Percentiles rank a stretch among this genome's conserved stretches.
phyloP scores from a whole-genome alignment of 2,329 filamentous ascomycete species.

The Sarocladium oryzae region DNA sequence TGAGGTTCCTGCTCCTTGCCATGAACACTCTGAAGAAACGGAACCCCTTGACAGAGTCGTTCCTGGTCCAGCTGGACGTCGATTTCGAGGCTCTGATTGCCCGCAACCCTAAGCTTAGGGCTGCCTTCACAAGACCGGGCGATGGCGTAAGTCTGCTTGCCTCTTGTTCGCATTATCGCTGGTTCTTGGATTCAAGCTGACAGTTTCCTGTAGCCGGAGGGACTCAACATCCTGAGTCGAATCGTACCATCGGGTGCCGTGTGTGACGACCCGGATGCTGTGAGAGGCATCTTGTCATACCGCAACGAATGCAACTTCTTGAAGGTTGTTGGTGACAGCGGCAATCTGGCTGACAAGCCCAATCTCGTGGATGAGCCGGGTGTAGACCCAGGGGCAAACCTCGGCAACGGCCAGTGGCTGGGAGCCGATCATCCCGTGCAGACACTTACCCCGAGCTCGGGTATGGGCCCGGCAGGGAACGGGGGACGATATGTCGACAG shows the following conservation, averaged over 20 bases:
- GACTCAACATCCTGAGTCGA: neutral
- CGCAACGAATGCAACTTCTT: slow-evolving; percentile 38
- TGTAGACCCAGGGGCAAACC: slow-evolving; percentile 14
- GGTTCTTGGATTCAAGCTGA: too few relatives aligned
- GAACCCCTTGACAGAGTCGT: slow-evolving; percentile 90
- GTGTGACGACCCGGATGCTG: slow-evolving; percentile 29
- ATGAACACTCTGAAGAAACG: slow-evolving; percentile 85
- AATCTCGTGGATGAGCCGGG: slow-evolving; percentile 29
- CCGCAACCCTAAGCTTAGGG: slow-evolving; percentile 50
- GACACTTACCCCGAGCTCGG: slow-evolving; percentile 27
- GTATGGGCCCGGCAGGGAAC: slow-evolving; percentile 27
- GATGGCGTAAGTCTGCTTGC: slow-evolving; percentile 48
- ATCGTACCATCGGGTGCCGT: slow-evolving; percentile 13
- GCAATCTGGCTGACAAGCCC: slow-evolving; percentile 30
- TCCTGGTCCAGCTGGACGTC: slow-evolving; percentile 86
- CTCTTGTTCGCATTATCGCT: too few relatives aligned
- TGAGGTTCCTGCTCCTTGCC: slow-evolving; percentile 85
- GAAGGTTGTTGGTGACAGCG: slow-evolving; percentile 32
- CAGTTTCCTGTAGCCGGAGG: slow-evolving; percentile 21
- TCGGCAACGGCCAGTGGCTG: slow-evolving; percentile 28
- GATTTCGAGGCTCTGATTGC: slow-evolving; percentile 72
- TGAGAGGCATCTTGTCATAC: slow-evolving; percentile 38
- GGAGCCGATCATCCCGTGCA: slow-evolving; percentile 32
- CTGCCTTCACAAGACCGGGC: slow-evolving; percentile 46
- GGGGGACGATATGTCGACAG: slow-evolving; percentile 13